Evolutionary conservation across 768 basidiomycete species (phyloP).

Genomic region (Trametes elegans): DNA sequence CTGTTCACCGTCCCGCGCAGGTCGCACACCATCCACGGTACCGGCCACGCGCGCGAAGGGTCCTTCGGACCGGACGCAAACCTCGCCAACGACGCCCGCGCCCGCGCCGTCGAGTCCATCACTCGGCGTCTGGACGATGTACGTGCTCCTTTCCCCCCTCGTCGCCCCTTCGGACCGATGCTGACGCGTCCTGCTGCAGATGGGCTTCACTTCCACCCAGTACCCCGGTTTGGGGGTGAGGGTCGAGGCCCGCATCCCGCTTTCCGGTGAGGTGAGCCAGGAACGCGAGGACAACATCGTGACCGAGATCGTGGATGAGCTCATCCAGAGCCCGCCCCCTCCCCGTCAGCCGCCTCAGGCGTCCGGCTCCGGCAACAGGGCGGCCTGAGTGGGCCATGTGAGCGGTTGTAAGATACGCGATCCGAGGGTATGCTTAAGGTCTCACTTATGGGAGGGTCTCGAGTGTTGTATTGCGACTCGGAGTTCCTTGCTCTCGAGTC

Average conservation of each 20-base stretch:
- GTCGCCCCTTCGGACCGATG: neutral
- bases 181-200: conserved; percentile 38
- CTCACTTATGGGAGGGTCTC: conserved; percentile 10
- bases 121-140: conserved; percentile 63
- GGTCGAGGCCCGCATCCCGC: conserved; percentile 30
- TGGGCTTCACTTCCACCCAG: conserved; percentile 67
- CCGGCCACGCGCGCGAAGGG: conserved; percentile 20
- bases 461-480: conserved; percentile 3
- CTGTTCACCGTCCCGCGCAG: conserved; percentile 56
- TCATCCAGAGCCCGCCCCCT: conserved; percentile 19
- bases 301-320: conserved; percentile 28
- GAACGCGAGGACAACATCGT: conserved; percentile 28
- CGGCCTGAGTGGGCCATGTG: neutral
- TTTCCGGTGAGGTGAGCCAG: conserved; percentile 14
- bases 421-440: conserved; percentile 3
- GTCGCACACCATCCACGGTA: conserved; percentile 38
- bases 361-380: conserved; percentile 15
- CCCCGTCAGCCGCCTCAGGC: conserved; percentile 4
- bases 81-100: conserved; percentile 33
- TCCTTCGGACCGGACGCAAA: conserved; percentile 35
- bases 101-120: conserved; percentile 42
- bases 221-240: conserved; percentile 56
- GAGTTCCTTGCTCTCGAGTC: neutral
- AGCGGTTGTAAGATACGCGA: conserved; percentile 10
- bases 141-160: conserved; percentile 29